Conservation (phyloP, 129 eudicot genomes). For the Artemisia tridentata region DNA sequence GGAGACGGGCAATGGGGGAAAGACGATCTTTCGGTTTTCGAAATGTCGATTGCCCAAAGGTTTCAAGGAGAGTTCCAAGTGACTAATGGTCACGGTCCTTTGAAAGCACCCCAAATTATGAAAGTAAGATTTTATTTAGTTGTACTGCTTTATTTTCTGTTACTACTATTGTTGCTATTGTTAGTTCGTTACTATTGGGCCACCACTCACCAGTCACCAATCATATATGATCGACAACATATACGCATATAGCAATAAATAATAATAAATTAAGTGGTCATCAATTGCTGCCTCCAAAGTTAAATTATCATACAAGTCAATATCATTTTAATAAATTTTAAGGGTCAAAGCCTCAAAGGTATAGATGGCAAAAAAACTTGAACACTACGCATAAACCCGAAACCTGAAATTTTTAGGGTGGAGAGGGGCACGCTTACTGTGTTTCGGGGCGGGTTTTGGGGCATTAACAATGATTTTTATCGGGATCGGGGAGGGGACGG, state of each 20-base stretch:
- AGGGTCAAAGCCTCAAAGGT: not conserved
- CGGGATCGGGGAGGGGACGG: no score
- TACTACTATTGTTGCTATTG: no score
- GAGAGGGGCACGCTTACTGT: no score
- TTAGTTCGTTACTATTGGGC: not conserved
- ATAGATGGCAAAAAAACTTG: no score
- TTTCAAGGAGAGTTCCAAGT: constrained; percentile 66
- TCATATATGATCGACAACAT: not conserved
- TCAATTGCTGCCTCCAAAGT: not conserved
- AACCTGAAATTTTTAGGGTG: no score
- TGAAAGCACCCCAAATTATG: constrained; percentile 62
- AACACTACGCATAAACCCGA: no score
- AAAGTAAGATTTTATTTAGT: constrained; percentile 33
- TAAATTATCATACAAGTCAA: constrained; percentile 4
- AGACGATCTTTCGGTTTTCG: constrained; percentile 60
- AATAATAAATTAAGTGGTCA: not conserved
- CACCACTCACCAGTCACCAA: not conserved
- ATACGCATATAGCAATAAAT: not conserved
- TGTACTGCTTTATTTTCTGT: no score
- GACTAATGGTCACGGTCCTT: constrained; percentile 69
- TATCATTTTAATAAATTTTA: not conserved
- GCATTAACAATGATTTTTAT: no score
- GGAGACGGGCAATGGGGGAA: constrained; percentile 55
- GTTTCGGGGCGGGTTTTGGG: no score
- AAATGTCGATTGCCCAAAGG: constrained; percentile 20